phyloP scores from a whole-genome alignment of 495 filamentous ascomycete species.

The Haplographium delicatum region DNA sequence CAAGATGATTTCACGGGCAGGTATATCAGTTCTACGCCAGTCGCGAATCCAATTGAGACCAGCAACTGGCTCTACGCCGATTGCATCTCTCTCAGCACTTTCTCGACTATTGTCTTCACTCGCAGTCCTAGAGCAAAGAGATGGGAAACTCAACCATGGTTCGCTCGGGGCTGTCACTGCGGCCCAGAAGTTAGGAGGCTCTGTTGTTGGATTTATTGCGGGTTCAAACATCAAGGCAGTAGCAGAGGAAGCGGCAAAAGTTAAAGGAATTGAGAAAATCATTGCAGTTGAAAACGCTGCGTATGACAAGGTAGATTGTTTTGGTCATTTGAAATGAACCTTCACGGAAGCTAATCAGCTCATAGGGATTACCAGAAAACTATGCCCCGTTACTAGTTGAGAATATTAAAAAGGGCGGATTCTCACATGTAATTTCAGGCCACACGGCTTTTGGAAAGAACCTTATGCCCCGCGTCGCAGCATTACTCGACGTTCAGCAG shows the following conservation, averaged over 20 bases:
- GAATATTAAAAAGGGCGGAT: constrained; percentile 91
- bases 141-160: constrained; percentile 76
- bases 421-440: constrained; percentile 82
- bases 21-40: constrained; percentile 44
- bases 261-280: constrained; percentile 85
- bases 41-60: constrained; percentile 32
- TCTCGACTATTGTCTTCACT: constrained; percentile 79
- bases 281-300: constrained; percentile 80
- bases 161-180: constrained; percentile 86
- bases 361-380: constrained; percentile 85
- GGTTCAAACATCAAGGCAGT: constrained; percentile 75
- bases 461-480: constrained; percentile 90
- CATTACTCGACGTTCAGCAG: constrained; percentile 86
- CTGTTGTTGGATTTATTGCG: constrained; percentile 81
- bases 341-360: neutral
- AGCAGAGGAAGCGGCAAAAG: constrained; percentile 83
- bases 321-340: neutral
- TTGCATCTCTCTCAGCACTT: constrained; percentile 38
- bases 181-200: constrained; percentile 78
- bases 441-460: constrained; percentile 98
- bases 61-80: constrained; percentile 9
- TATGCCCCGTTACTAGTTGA: constrained; percentile 88
- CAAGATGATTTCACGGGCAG: constrained; percentile 32
- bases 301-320: constrained; percentile 76
- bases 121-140: constrained; percentile 87